Conservation (phyloP, 2,329 filamentous ascomycete genomes). For the Xylaria sp. region DNA sequence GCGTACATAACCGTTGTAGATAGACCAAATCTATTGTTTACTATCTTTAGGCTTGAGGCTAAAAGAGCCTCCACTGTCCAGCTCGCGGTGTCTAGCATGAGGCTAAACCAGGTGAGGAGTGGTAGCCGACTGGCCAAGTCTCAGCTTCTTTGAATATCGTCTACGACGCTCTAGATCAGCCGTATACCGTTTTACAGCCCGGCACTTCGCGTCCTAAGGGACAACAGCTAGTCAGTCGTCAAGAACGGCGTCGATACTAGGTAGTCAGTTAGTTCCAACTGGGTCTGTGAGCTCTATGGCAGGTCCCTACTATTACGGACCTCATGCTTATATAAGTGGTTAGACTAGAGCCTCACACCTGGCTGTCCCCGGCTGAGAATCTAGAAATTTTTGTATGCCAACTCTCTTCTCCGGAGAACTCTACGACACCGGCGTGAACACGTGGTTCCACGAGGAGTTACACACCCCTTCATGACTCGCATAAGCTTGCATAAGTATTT, state of each 20-base stretch:
- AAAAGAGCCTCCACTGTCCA: background rate
- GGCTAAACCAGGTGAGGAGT: background rate
- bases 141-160: background rate
- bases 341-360: background rate
- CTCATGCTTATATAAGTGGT: background rate
- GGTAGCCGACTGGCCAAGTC: background rate
- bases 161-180: background rate
- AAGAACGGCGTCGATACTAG: background rate
- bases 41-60: background rate
- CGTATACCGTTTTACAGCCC: background rate
- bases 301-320: background rate
- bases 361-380: background rate
- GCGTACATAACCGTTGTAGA: background rate
- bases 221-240: background rate
- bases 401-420: background rate
- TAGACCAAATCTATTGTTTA: background rate
- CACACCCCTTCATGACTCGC: too few relatives aligned
- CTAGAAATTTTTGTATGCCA: background rate
- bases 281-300: background rate
- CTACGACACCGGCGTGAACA: background rate
- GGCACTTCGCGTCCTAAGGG: background rate
- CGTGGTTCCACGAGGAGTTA: background rate
- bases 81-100: background rate
- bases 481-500: too few relatives aligned
- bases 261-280: background rate